Base-by-base conservation (phyloP, 1,284 basidiomycete genomes). In the Pseudozyma sp. region DNA sequence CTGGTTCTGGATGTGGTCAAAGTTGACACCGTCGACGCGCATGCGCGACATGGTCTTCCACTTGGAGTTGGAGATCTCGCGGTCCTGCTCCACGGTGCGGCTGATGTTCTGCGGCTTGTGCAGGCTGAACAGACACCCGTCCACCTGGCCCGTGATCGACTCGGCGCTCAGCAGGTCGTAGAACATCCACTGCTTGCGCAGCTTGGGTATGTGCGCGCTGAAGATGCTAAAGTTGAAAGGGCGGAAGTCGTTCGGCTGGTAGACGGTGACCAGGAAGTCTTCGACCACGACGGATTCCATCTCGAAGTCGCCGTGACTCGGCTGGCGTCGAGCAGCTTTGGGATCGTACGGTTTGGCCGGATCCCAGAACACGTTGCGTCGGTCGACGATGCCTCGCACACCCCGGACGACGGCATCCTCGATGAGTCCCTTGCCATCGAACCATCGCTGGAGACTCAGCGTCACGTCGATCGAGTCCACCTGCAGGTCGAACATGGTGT, bases 61-160 rank as follows among this genome's bases (percentile, higher is more conserved):
- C 65, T 93, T 92, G 80, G 90, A 56, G 29, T 71, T 48, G 31
- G 49, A 69, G 53, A 64, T 62, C 57, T 78, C 73, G 35, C 69
- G 63, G 29, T 80, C 90, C 48, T 91, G 85, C 70, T 95, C 90
- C 48, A 90, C 93, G 5, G 93, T 95, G 68, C 93, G 88, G 5
- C 94, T 93, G 52, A 99, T 94, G 83, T 93, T 96, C 86, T 99
- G 96, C 8, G 96, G 96, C 83, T 92, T 93, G 85, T 99, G 96
- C 70, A 99, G 85, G 81, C 94, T 97, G 87, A 98, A 97, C 14
- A 99, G 84, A 81, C 97, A 99, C 79, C 97, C 97, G 84, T 99
- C 96, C 75, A 96, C 93, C 83, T 99, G 97, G 0, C 96, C 96
- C 5, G 97, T 96, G 59, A 98, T 93, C 61, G 92, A 92, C 77